A percentile compares a stretch with the other conserved stretches of the same genome.
Evolutionary conservation across 139 green algal species (phyloP).

Genomic region (Chlorella sp.): DNA sequence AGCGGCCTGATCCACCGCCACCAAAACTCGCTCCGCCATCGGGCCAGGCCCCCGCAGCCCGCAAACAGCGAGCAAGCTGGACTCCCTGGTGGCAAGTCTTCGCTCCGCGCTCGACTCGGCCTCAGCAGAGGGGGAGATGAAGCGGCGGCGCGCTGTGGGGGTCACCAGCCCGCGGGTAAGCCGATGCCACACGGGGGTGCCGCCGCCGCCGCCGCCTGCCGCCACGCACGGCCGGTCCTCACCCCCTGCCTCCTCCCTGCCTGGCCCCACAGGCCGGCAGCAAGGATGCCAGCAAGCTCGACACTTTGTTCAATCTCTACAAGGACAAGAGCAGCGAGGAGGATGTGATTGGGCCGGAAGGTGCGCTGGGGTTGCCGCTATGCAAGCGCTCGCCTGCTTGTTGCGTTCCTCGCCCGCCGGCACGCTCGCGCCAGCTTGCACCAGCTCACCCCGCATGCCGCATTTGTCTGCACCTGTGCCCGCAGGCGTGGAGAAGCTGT

Average conservation of each 20-base stretch:
- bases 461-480: too few relatives aligned
- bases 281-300: conserved; percentile 37
- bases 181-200: too few relatives aligned
- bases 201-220: not conserved
- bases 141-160: conserved; percentile 5
- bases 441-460: not conserved
- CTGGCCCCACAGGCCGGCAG: conserved; percentile 1
- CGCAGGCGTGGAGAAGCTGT: conserved; percentile 68
- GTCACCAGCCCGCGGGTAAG: not conserved
- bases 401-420: not conserved
- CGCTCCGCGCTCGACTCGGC: not conserved
- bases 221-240: not conserved
- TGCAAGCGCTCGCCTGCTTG: too few relatives aligned
- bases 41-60: not conserved
- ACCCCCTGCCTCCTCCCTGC: not conserved
- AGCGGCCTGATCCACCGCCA: too few relatives aligned
- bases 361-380: conserved; percentile 31
- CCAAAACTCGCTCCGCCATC: not conserved
- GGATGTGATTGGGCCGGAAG: conserved; percentile 57
- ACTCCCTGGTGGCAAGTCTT: not conserved
- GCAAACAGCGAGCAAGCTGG: not conserved
- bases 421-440: not conserved
- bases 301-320: conserved; percentile 47
- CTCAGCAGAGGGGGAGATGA: not conserved
- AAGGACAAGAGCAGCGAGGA: conserved; percentile 12